Base-by-base conservation (phyloP, 2,329 filamentous ascomycete species). In the Xylariaceae sp. region DNA sequence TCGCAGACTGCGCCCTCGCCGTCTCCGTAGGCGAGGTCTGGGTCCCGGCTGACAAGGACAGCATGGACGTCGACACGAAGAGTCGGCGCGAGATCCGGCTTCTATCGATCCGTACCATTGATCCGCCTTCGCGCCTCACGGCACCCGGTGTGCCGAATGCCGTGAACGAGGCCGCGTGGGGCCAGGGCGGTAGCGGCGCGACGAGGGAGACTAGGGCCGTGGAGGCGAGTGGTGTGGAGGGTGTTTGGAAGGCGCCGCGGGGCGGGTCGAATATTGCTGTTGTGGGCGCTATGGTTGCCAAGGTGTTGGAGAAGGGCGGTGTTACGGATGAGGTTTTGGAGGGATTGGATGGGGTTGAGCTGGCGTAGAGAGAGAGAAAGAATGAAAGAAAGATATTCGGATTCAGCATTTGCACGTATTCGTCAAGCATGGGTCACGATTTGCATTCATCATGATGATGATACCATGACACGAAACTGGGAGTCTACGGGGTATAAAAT, bases 1-100 rank as follows among this genome's bases (percentile, higher is more conserved):
- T 97, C 3, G 94, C 94, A 1, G 93, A 97, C 70, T 86, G 88
- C 10, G 90, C 94, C 2, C 79, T 97, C 51, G 94, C 93, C 1
- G 84, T 97, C 4, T 96, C 92, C 0, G 82, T 96, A 39, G 84
- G 84, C 13, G 82, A 84, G 66, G 71, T 71, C 30, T 9, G 3
- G 4, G 55, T 11, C 4, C n/a, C 15, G 15, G 10, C 13, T 2
- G 13, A 9, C 17, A 23, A 9, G 35, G 18, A 13, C 39, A 66
- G 69, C 11, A 64, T 67, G 57, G 55, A 55, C 17, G 71, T 72
- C 1, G 72, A 71, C 3, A 69, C 51, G 11, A 61, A 66, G 1
- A 59, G 35, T 61, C 55, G 53, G 18, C 66, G 78, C 2, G 73
- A 77, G 50, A 73, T 91, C 59, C 82, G 82, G 58, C 73, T 92